Evolutionary conservation across 2,329 filamentous ascomycete genomes (phyloP), one percentile per base, ranked within the genome.

Genomic region (Colletotrichum lindemuthianum): DNA sequence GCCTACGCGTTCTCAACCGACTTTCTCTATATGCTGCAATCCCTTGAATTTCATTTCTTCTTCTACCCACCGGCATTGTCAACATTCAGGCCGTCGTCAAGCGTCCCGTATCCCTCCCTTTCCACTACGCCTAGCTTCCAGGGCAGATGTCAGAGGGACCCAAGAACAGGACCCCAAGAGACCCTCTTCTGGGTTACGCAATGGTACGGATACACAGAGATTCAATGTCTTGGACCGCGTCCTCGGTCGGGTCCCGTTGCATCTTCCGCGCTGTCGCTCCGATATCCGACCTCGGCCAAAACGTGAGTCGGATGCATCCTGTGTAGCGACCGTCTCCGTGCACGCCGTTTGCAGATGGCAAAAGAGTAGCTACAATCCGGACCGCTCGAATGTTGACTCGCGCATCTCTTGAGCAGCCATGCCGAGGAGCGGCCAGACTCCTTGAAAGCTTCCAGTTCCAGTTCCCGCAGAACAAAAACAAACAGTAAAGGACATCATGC

Each of bases 221-320:
- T 61, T 51, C 40, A 43, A 51, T 65, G 58, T 65, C 58, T 65
- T 52, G 12, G 61, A 56, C 39, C 44, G 34, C n/a, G 43, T 45
- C 41, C 41, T 15, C 41, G 41, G 43, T 45, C 43, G 43, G 15
- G 43, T 13, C 13, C 13, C 41, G 12, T 43, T 43, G 8, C 41
- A 15, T 15, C 41, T 2, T 15, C 41, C 41, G 16, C 43, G 43
- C 15, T 45, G 43, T 16, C 15, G 13, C 10, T 43, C 11, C 40
- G 13, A 43, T 43, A 15, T 13, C 24, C 24, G 24, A 24, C 24
- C 24, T 24, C 24, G 24, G 24, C 24, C 24, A 24, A 24, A 24
- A 4, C 24, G 24, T 24, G 4, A 24, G 24, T 24, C 24, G 24
- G 24, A 4, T 24, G 24, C 24, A 24, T 24, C 1, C 24, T 24